phyloP scores from a whole-genome alignment of 2,329 filamentous ascomycete species.

The Aspergillus sp. region DNA sequence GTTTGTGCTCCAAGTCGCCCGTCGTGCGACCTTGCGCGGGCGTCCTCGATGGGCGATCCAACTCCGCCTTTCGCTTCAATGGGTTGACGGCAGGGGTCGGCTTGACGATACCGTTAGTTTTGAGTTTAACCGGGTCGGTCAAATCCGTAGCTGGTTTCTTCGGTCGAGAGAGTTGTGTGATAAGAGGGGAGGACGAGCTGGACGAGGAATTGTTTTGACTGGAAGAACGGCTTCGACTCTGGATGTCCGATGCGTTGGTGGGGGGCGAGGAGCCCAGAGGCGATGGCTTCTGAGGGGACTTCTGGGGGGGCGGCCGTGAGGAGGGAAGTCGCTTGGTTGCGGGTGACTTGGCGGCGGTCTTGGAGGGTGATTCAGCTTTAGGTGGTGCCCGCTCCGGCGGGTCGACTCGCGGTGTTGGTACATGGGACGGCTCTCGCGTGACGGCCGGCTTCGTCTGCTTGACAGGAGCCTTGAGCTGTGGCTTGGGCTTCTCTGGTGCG shows the following conservation, averaged over 20 bases:
- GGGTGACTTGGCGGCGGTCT: constrained; percentile 27
- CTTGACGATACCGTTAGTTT: constrained; percentile 29
- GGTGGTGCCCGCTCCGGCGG: constrained; percentile 20
- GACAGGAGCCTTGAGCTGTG: constrained; percentile 16
- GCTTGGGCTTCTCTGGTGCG: constrained; percentile 14
- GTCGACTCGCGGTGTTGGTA: constrained; percentile 23
- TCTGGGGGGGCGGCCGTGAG: constrained; percentile 40
- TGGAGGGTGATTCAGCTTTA: constrained; percentile 22
- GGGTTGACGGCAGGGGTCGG: constrained; percentile 26
- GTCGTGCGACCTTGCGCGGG: constrained; percentile 26
- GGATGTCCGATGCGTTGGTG: constrained; percentile 58
- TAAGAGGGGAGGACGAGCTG: constrained; percentile 46
- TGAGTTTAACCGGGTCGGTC: constrained; percentile 20
- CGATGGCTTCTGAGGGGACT: constrained; percentile 59
- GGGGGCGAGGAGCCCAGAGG: constrained; percentile 61
- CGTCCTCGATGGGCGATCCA: constrained; percentile 26
- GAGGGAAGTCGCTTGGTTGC: constrained; percentile 34
- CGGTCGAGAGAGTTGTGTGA: constrained; percentile 35
- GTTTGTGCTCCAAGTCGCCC: constrained; percentile 42
- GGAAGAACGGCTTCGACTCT: constrained; percentile 43
- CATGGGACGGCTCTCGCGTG: constrained; percentile 17
- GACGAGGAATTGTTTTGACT: constrained; percentile 44
- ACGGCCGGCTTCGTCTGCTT: constrained; percentile 19
- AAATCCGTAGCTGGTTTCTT: constrained; percentile 20
- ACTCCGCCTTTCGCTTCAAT: constrained; percentile 41